phyloP scores from a whole-genome alignment of 2,329 filamentous ascomycete genomes.

The Fusarium nanum region DNA sequence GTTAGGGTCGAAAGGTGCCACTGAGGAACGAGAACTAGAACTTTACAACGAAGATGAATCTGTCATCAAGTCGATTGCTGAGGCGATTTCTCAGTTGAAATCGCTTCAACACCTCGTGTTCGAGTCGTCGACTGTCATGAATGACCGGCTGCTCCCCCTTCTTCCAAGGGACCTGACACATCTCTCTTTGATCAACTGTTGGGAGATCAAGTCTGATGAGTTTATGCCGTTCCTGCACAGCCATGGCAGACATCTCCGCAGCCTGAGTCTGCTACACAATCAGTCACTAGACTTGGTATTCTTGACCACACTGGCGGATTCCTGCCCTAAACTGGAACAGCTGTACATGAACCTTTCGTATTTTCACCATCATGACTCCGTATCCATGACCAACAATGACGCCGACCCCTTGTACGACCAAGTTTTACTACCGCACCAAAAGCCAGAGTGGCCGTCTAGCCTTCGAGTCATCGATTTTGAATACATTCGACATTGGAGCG shows the following conservation, averaged over 20 bases:
- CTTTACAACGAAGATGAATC: slow-evolving; percentile 57
- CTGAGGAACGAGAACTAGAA: slow-evolving; percentile 48
- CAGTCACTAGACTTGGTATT: slow-evolving; percentile 82
- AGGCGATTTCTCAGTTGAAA: slow-evolving; percentile 62
- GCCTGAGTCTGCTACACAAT: slow-evolving; percentile 81
- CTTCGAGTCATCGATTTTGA: slow-evolving; percentile 79
- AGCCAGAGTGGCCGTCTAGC: slow-evolving; percentile 81
- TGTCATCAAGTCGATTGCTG: slow-evolving; percentile 53
- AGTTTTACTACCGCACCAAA: slow-evolving; percentile 71
- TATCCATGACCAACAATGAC: slow-evolving; percentile 64
- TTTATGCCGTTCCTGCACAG: slow-evolving; percentile 73
- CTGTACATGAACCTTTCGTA: slow-evolving; percentile 84
- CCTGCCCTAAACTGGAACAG: slow-evolving; percentile 77
- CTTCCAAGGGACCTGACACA: slow-evolving; percentile 74
- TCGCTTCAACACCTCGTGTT: slow-evolving; percentile 76
- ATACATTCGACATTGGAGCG: slow-evolving; percentile 80
- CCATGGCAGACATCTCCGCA: slow-evolving; percentile 74
- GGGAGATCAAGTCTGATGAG: slow-evolving; percentile 75
- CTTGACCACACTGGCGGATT: slow-evolving; percentile 70
- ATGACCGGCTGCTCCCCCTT: slow-evolving; percentile 73
- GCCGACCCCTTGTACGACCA: slow-evolving; percentile 79
- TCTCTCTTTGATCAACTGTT: slow-evolving; percentile 83
- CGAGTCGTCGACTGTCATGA: slow-evolving; percentile 79
- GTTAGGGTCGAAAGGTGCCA: slow-evolving; percentile 49
- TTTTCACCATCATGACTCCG: slow-evolving; percentile 74